Base-by-base conservation (phyloP, 1,284 basidiomycete genomes). In the Calocybe gambosa region DNA sequence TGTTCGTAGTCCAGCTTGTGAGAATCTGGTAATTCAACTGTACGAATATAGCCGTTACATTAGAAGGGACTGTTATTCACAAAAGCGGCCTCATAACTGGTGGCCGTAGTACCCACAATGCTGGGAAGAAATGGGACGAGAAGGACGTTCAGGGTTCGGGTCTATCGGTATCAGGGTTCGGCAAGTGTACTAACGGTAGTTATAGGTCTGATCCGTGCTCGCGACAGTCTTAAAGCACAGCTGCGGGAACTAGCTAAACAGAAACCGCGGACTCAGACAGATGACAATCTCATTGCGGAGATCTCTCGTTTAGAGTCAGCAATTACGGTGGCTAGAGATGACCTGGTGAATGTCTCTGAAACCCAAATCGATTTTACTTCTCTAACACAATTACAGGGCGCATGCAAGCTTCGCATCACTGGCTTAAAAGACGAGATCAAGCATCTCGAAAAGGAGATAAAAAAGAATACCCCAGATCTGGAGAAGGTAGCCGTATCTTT, bases 51-150 rank as follows among this genome's bases (percentile, higher is more conserved):
- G 94, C 94, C 49, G 95, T 99, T 8, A 95, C 96, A 0, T 73
- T 99, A 34, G 94, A 99, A 40, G 96, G 96, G 0, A 98, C 94
- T 0, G 74, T 99, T 47, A 97, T 99, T 44, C 96, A 99, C 66
- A 96, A 95, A 73, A 93, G 89, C 55, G 96, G 96, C 56, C 70
- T 96, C 39, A 99, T 99, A 61, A 99, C 96, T 28, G 96, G 96
- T 69, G 96, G 96, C 36, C 75, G 82, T 26, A 91, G 89, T 51
- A 78, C 82, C 0, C 81, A 84, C 54, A 75, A 73, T 31, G 78
- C 66, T 29, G 75, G 77, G 41, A 85, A 89, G 66, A 90, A 90
- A 59, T 98, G 93, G 85, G 91, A 94, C 49, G 94, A 98, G 62
- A 87, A 86, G 53, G 93, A 97, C 56, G 78, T 98, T 2, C 84